Base-by-base conservation (phyloP, 2,329 filamentous ascomycete genomes). In the Aspergillus ochraceus region DNA sequence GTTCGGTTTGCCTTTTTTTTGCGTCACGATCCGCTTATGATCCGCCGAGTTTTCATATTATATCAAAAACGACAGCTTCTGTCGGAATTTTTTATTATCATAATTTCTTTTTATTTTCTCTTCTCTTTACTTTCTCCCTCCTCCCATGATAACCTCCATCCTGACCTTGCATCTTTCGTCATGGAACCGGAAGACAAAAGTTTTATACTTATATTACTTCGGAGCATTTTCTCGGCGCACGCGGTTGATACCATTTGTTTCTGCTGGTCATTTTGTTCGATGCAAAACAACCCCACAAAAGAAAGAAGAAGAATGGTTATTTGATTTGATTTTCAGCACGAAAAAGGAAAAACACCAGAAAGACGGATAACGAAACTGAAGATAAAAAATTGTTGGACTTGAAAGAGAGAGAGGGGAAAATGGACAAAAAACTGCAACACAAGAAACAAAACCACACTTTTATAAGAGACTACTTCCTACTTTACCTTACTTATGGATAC, bases 171-270 rank as follows among this genome's bases (percentile, higher is more conserved):
- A 36, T 50, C 47, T 52, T 50, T 54, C 52, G 30, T 49, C 49
- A 46, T 50, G 54, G 58, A 56, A 52, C 49, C 58, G 63, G 64
- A 66, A 67, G 66, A 66, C 58, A 70, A 73, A 74, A 73, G 45
- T 47, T 46, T 24, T 47, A 67, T 68, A 66, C 64, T 59, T 65
- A 64, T 57, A 47, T 49, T 22, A 32, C 26, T 65, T 64, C 56
- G 58, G 52, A 72, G 71, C 72, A 74, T 75, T 73, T 66, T 64
- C 66, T 54, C 72, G 73, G 71, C 72, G 74, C 73, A 53, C 60
- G 61, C 63, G 66, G 66, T 73, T 69, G 71, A 74, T 74, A 73
- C 70, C 69, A 71, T 69, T 67, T 68, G 63, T 42, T 24, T 55
- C 57, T 59, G 20, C 49, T 58, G 39, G 20, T 60, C 24, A 51